Conservation (phyloP, 345 rosid species). For the Camelina neglecta region DNA sequence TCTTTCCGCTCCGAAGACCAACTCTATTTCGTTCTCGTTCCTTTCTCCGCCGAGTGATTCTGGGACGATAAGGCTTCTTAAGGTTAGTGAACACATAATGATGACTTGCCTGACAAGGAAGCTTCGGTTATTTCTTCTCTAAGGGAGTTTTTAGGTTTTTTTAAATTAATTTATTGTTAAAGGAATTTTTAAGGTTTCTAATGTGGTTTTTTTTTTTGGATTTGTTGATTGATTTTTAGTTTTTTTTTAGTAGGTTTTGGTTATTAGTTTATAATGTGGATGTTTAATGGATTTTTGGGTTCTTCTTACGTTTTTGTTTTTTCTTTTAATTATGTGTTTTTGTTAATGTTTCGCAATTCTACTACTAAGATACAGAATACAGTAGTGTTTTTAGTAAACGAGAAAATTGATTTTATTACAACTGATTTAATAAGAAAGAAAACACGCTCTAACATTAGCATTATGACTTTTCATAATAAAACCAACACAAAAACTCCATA, state of each 20-base stretch:
- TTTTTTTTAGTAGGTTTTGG: no score
- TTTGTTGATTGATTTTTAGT: background rate
- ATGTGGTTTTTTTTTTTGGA: background rate
- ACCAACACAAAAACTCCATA: no score
- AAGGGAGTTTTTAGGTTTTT: background rate
- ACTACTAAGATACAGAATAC: no score
- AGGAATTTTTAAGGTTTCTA: background rate
- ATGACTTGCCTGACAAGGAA: background rate
- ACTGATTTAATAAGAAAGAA: no score
- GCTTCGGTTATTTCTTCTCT: background rate
- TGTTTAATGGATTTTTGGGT: background rate
- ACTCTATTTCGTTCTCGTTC: constrained; percentile 21
- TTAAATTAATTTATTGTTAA: no score
- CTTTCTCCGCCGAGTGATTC: background rate
- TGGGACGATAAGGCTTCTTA: background rate
- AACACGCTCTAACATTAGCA: no score
- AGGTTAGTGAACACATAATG: background rate
- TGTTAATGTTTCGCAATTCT: no score
- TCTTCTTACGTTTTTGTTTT: no score
- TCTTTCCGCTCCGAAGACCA: constrained; percentile 11
- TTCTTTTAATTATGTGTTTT: no score
- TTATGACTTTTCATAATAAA: no score
- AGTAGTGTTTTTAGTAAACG: no score
- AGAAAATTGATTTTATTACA: no score
- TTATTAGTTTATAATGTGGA: background rate